Evolutionary conservation across 169 alveolate genomes (phyloP).

Genomic region (Cryptosporidium muris): DNA sequence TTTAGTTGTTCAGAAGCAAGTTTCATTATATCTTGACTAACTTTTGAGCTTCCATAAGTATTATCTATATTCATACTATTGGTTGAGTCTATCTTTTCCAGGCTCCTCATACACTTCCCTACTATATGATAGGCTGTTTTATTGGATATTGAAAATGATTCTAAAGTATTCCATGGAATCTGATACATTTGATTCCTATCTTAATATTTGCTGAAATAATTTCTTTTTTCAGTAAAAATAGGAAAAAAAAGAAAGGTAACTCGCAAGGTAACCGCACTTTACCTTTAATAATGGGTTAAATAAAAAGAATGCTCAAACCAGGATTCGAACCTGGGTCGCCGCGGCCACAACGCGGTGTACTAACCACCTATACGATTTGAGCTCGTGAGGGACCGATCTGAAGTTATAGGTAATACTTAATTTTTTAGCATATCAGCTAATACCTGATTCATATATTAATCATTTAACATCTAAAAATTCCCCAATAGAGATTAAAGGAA

Average conservation of each 20-base stretch:
- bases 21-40: conserved; percentile 35
- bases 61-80: not conserved
- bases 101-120: conserved; percentile 38
- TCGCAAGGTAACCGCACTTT: not conserved
- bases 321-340: conserved; percentile 75
- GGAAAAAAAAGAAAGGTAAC: not conserved
- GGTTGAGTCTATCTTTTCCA: not conserved
- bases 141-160: conserved; percentile 53
- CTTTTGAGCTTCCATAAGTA: not conserved
- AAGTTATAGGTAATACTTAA: not conserved
- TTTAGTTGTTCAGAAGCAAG: conserved; percentile 38
- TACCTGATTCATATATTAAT: too few species aligned
- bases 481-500: too few species aligned
- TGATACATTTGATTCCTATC: conserved; percentile 31
- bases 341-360: conserved; percentile 75
- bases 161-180: conserved; percentile 64
- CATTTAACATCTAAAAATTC: too few species aligned
- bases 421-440: too few species aligned
- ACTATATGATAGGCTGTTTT: conserved; percentile 59
- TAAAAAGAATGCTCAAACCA: conserved; percentile 67
- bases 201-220: not conserved
- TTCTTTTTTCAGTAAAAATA: not conserved
- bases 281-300: not conserved
- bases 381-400: not conserved
- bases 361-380: conserved; percentile 73